phyloP scores from a whole-genome alignment of 257 asterid species.

The Capsicum pubescens region DNA sequence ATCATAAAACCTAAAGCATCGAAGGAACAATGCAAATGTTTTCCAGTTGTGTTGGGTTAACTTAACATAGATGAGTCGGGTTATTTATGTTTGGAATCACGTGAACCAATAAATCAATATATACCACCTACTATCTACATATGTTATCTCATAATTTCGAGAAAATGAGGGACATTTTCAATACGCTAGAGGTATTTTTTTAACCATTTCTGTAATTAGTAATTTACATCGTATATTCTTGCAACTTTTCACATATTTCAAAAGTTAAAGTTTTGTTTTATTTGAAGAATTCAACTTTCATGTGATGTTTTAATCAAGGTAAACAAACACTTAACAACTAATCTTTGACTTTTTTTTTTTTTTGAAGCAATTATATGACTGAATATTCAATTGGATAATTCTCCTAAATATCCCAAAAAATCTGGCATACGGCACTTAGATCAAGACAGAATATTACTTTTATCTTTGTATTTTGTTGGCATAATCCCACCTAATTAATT shows the following conservation, averaged over 20 bases:
- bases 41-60: too few relatives aligned
- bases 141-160: too few relatives aligned
- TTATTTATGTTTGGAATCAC: too few relatives aligned
- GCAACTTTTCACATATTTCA: background rate
- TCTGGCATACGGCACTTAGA: constrained; percentile 7
- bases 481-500: background rate
- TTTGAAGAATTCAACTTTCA: background rate
- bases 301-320: background rate
- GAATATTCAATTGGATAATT: background rate
- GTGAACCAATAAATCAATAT: too few relatives aligned
- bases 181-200: too few relatives aligned
- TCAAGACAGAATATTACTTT: background rate
- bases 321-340: background rate
- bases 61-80: too few relatives aligned
- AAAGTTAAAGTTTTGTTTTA: background rate
- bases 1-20: too few relatives aligned
- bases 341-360: background rate
- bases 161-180: too few relatives aligned
- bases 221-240: background rate
- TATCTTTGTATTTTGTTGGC: background rate
- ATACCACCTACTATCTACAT: too few relatives aligned
- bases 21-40: too few relatives aligned
- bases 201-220: too few relatives aligned
- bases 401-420: constrained; percentile 1
- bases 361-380: background rate